These are phyloP conservation scores for Penicillium mononematosum DNA, from an alignment of 495 filamentous ascomycete genomes.

Conservation along the genomic window DNA sequence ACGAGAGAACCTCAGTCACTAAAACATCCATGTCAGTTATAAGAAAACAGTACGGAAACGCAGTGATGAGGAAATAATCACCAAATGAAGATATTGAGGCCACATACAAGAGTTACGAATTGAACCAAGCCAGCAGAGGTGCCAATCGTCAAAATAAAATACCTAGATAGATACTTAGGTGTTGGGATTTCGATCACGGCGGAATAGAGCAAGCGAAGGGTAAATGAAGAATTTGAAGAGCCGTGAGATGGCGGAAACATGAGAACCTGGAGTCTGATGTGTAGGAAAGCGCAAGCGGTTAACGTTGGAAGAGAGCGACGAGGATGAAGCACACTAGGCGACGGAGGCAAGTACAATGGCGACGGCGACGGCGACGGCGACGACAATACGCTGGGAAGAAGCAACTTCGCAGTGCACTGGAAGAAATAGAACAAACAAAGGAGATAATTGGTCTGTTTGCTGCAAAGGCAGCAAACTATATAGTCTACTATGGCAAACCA, in stretches of 20 bases:
- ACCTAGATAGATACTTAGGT: not conserved
- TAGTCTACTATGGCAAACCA: constrained; percentile 40
- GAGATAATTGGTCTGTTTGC: constrained; percentile 27
- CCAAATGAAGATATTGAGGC: not conserved
- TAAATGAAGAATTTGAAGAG: not conserved
- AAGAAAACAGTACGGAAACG: not conserved
- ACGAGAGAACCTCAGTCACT: not conserved
- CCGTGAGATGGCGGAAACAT: not conserved
- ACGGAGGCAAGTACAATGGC: not conserved
- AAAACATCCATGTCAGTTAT: not conserved
- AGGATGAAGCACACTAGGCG: not conserved
- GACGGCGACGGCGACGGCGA: not conserved
- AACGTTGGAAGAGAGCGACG: not conserved
- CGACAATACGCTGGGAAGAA: not conserved
- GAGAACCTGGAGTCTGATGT: not conserved
- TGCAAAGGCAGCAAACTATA: constrained; percentile 29
- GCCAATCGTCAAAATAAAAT: not conserved
- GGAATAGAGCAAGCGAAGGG: not conserved
- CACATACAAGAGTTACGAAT: not conserved
- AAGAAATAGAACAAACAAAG: constrained; percentile 22
- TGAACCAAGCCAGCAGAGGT: not conserved
- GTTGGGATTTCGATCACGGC: not conserved
- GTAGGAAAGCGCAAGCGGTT: not conserved
- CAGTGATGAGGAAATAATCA: not conserved
- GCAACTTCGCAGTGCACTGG: not conserved